Conservation (phyloP, 2,329 filamentous ascomycete species). For the Colletotrichum costaricense region DNA sequence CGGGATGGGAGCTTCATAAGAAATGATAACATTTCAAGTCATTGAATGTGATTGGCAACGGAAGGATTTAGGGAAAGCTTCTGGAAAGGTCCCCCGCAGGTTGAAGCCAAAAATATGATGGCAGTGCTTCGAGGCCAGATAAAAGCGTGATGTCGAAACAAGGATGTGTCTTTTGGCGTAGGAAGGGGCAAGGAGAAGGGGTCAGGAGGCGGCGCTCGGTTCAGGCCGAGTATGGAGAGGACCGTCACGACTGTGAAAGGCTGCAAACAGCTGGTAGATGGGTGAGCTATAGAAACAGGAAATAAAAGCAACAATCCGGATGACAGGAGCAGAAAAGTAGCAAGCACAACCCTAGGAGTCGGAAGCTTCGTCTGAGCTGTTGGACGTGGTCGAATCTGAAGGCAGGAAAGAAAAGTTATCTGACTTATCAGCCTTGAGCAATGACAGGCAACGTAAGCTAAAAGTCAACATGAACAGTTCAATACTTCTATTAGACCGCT, state of each 20-base stretch:
- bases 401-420: not conserved
- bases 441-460: not conserved
- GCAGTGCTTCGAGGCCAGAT: not conserved
- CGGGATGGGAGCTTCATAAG: not conserved
- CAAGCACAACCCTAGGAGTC: not conserved
- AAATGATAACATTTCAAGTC: not conserved
- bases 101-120: not conserved
- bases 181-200: constrained; percentile 30
- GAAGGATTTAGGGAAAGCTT: not conserved
- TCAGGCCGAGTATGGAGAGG: not conserved
- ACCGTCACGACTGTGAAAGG: not conserved
- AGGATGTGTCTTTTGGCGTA: constrained; percentile 19
- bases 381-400: not conserved
- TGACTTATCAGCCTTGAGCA: not conserved
- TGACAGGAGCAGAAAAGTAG: not conserved
- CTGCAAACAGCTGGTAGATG: not conserved
- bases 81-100: constrained; percentile 2
- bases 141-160: constrained; percentile 28
- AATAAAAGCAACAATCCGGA: not conserved
- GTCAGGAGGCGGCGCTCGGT: constrained; percentile 6
- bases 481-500: not conserved
- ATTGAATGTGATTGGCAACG: not conserved
- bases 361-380: not conserved
- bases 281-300: not conserved
- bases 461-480: not conserved